Evolutionary conservation across 2,329 filamentous ascomycete species (phyloP), one percentile per base, ranked within the genome.

Genomic region (Myriosclerotinia duriaeana): DNA sequence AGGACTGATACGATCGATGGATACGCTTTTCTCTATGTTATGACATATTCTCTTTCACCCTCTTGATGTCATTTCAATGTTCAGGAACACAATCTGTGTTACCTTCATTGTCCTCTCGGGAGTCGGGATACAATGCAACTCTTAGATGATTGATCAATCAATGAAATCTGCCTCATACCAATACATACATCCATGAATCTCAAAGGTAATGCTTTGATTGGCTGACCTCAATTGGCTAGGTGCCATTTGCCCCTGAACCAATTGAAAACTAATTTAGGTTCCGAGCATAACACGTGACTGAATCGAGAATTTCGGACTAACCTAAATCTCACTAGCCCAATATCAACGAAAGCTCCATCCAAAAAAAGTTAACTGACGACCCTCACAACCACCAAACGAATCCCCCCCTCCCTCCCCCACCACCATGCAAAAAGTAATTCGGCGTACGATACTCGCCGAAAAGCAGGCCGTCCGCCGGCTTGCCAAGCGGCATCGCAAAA

Each of bases 391-490:
- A 61, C 44, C 58, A 66, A 53, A 60, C 55, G 52, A 65, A 63
- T 22, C 30, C 38, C 30, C 38, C 56, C 48, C 22, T 36, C 44
- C 22, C 65, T 42, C 66, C 53, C 61, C 62, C 65, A 70, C 69
- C 72, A 71, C 56, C 56, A 92, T 92, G 90, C 87, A 92, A 79
- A 90, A 89, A 78, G 82, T 92, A 70, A 81, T 88, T 69, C 85
- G 85, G 74, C 86, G 88, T 72, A 87, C 88, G 65, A 80, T 84
- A 66, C 82, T 89, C 77, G 89, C 89, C 71, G 83, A 89, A 79
- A 86, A 85, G 77, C 87, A 89, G 79, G 85, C 83, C 65, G 77
- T 79, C 67, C 83, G 83, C 65, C 81, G 82, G 64, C 74, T 78
- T 73, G 72, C 73, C 53, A 78, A 76, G 70, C 74, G 76, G 61